These are phyloP conservation scores for Silybum marianum DNA, from an alignment of 129 eudicot species.

Conservation along the genomic window DNA sequence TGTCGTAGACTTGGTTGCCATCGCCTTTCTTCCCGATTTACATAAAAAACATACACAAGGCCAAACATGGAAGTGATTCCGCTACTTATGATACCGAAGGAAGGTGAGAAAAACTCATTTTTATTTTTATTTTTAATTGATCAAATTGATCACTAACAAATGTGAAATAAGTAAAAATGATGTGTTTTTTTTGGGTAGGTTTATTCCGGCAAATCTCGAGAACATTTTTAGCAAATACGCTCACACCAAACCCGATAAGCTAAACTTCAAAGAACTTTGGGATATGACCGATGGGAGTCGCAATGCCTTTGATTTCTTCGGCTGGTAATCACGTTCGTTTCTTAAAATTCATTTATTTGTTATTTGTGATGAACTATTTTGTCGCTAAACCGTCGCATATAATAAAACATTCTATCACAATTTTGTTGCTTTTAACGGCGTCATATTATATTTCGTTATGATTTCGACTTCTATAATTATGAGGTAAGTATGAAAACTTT, in stretches of 20 bases:
- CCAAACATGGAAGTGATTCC: constrained; percentile 74
- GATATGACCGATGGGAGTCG: constrained; percentile 56
- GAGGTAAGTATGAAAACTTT: neutral
- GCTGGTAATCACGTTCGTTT: constrained; percentile 43
- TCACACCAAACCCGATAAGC: constrained; percentile 50
- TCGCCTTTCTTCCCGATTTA: constrained; percentile 60
- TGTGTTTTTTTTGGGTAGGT: constrained; percentile 31
- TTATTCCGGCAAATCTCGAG: constrained; percentile 56
- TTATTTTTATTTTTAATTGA: neutral
- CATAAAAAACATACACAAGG: constrained; percentile 56
- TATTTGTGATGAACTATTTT: neutral
- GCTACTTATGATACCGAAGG: constrained; percentile 69
- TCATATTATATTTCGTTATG: neutral
- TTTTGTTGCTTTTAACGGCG: neutral
- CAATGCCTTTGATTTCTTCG: constrained; percentile 54
- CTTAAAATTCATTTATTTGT: neutral
- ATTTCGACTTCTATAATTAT: neutral
- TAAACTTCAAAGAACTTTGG: constrained; percentile 55
- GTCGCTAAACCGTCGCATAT: neutral
- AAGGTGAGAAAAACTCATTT: constrained; percentile 35
- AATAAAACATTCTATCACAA: neutral
- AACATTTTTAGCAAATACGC: constrained; percentile 66
- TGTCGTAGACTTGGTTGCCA: constrained; percentile 59
- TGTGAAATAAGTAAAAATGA: neutral
- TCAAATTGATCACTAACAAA: neutral